Base-by-base conservation (phyloP, 2,329 filamentous ascomycete species). In the Xylariaceae sp. region DNA sequence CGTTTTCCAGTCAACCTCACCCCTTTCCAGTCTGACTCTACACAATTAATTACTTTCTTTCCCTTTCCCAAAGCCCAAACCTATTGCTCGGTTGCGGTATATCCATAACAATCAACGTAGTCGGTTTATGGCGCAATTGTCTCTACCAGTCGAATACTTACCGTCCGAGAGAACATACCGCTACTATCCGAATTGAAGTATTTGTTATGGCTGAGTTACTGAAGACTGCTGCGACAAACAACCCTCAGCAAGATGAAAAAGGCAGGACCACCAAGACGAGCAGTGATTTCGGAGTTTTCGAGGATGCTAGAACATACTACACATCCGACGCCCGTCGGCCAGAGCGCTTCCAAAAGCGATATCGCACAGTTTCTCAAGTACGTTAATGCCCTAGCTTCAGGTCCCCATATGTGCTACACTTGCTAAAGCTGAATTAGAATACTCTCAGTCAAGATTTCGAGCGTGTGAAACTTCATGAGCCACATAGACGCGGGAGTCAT, bases 231-330 rank as follows among this genome's bases (percentile, higher is more conserved):
- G 41, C 56, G 23, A 26, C 59, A 41, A 63, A 58, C 55, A 43
- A 57, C 44, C 60, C 51, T 40, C 57, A 53, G 20, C 58, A 57
- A 18, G 62, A 61, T 47, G 32, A 14, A 21, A 61, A 50, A 52
- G 59, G 63, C 43, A 59, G 61, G 40, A 64, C 58, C 48, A 48
- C 62, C 44, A 73, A 74, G 41, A 80, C 77, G 7, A 73, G 76
- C 47, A 80, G 84, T 56, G 79, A 80, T 46, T 70, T 68, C 50
- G 71, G 75, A 26, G 77, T 84, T 46, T 85, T 75, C 61, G 81
- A 83, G 57, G 81, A 84, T 72, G 83, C 83, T 56, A 79, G 77
- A 67, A 85, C 82, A 20, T 86, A 86, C 67, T 86, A 86, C 61
- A 74, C 80, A 32, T 79, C 81, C 20, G 82, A 84, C 37, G 79